A percentile compares a stretch with the other conserved stretches of the same genome.
phyloP scores from a whole-genome alignment of 495 filamentous ascomycete species.

The Cercophora sp. region DNA sequence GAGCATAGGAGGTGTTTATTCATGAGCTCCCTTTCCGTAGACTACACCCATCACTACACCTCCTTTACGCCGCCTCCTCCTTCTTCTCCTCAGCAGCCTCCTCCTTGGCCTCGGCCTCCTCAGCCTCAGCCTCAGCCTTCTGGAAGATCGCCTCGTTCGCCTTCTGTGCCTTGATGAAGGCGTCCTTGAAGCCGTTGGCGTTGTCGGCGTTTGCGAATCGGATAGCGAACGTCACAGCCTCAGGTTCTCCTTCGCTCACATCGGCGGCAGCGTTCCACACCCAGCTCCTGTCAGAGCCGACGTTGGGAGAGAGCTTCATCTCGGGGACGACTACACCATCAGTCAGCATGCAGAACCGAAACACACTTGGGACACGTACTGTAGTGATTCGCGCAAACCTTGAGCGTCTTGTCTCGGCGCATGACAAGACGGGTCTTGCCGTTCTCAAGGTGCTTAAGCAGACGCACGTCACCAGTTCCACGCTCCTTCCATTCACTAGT shows the following conservation, averaged over 20 bases:
- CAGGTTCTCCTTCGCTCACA: conserved; percentile 96
- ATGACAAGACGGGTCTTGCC: conserved; percentile 97
- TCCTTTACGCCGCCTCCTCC: conserved; percentile 14
- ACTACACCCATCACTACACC: neutral
- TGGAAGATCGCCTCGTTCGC: conserved; percentile 86
- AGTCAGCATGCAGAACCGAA: neutral
- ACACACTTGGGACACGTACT: conserved; percentile 54
- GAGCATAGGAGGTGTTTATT: conserved; percentile 8
- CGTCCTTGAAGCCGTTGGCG: conserved; percentile 95
- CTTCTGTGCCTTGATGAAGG: conserved; percentile 96
- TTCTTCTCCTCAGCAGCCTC: conserved; percentile 21
- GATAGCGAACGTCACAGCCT: conserved; percentile 93
- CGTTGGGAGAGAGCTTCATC: conserved; percentile 97
- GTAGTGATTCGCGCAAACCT: conserved; percentile 99
- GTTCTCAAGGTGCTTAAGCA: conserved; percentile 98
- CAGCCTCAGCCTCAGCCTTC: conserved; percentile 39
- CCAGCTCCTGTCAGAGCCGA: conserved; percentile 97
- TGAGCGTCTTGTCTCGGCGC: conserved; percentile 98
- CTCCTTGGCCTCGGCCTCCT: conserved; percentile 13
- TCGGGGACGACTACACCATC: conserved; percentile 76
- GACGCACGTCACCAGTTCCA: conserved; percentile 90
- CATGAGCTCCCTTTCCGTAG: conserved; percentile 20
- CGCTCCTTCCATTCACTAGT: conserved; percentile 98
- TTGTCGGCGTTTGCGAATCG: conserved; percentile 98
- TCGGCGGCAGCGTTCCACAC: conserved; percentile 98